A percentile compares a stretch with the other conserved stretches of the same genome.
Evolutionary conservation across 306 rosid species (phyloP).

Genomic region (Cucurbita pepo): DNA sequence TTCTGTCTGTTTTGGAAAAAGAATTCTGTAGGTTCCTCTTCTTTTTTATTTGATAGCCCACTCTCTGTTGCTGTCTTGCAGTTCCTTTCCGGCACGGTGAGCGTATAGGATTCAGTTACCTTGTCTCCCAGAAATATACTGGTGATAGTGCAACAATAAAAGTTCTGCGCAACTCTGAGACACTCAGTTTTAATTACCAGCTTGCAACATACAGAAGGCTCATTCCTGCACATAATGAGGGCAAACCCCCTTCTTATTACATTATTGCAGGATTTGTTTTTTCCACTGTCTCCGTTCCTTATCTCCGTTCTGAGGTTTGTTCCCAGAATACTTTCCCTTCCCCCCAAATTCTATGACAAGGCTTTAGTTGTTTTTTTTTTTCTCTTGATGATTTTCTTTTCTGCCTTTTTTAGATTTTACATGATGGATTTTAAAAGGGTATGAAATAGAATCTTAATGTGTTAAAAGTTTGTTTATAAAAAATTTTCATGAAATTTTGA

Average conservation of each 20-base stretch:
- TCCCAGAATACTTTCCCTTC: background rate
- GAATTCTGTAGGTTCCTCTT: background rate
- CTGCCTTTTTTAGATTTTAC: background rate
- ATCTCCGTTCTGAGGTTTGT: constrained; percentile 94
- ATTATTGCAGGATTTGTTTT: constrained; percentile 92
- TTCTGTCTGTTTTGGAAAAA: background rate
- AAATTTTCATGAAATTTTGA: background rate
- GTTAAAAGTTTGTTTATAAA: background rate
- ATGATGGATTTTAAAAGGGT: background rate
- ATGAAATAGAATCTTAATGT: background rate
- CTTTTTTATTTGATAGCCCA: background rate
- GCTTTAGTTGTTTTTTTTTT: background rate
- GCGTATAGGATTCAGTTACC: constrained; percentile 84
- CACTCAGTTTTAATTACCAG: constrained; percentile 39
- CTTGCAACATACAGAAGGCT: constrained; percentile 60
- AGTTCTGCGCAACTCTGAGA: constrained; percentile 51
- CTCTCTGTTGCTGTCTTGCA: constrained; percentile 14
- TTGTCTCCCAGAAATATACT: constrained; percentile 33
- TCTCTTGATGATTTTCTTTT: background rate
- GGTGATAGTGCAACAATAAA: constrained; percentile 43
- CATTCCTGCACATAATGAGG: constrained; percentile 82
- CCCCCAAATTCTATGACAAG: background rate
- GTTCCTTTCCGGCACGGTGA: constrained; percentile 86
- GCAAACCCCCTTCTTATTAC: constrained; percentile 87
- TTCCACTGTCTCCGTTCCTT: constrained; percentile 74